These are phyloP conservation scores for Ceriops decandra DNA, from an alignment of 345 rosid genomes.

Conservation along the genomic window DNA sequence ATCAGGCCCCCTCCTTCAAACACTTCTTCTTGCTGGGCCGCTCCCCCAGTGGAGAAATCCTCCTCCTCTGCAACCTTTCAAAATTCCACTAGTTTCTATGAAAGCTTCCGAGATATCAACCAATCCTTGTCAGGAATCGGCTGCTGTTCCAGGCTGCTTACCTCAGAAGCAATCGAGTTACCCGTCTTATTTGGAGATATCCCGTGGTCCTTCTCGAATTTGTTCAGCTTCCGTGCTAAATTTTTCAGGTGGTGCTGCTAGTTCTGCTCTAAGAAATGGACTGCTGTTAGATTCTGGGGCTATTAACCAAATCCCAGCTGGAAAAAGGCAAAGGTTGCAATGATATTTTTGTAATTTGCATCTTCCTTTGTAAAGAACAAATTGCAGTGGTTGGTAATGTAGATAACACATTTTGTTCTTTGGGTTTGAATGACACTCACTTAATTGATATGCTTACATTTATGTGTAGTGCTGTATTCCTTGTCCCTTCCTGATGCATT, in stretches of 20 bases:
- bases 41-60: neutral
- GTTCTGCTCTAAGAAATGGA: slow-evolving; percentile 25
- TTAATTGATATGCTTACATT: slow-evolving; percentile 1
- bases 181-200: slow-evolving; percentile 17
- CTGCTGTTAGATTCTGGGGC: slow-evolving; percentile 23
- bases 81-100: neutral
- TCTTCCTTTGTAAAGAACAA: slow-evolving; percentile 6
- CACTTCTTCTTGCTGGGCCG: neutral
- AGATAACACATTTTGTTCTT: slow-evolving; percentile 22
- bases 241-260: slow-evolving; percentile 35
- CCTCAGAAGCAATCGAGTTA: slow-evolving; percentile 17
- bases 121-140: slow-evolving; percentile 13
- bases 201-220: slow-evolving; percentile 31
- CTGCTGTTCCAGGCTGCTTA: slow-evolving; percentile 8
- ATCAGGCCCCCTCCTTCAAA: neutral
- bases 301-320: slow-evolving; percentile 27
- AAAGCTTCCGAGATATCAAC: slow-evolving; percentile 23
- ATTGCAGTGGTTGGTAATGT: slow-evolving; percentile 26
- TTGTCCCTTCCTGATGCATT: neutral
- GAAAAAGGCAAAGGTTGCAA: slow-evolving; percentile 61
- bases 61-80: slow-evolving; percentile 14
- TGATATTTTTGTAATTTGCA: slow-evolving; percentile 19
- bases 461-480: neutral
- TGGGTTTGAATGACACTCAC: slow-evolving; percentile 17
- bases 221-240: slow-evolving; percentile 52